Percentiles rank a stretch among this genome's conserved stretches.
These are phyloP conservation scores for Penicillium sp. DNA, from an alignment of 2,329 filamentous ascomycete species.

Conservation along the genomic window DNA sequence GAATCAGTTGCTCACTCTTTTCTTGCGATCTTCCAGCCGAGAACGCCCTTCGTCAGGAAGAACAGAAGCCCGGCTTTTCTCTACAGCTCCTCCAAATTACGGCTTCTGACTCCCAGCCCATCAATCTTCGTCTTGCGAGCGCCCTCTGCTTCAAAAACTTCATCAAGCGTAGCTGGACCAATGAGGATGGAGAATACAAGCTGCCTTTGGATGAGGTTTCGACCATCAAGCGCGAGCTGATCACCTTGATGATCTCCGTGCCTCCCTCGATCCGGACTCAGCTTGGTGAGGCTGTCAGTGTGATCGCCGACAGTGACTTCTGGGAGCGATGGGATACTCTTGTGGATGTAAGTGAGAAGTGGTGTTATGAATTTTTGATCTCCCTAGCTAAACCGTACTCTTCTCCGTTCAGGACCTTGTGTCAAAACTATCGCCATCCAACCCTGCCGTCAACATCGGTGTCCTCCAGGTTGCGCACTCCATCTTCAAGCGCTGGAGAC, in stretches of 20 bases:
- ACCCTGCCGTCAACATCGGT: slow-evolving; percentile 84
- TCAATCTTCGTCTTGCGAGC: slow-evolving; percentile 79
- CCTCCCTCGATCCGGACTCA: slow-evolving; percentile 87
- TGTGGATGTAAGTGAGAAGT: slow-evolving; percentile 63
- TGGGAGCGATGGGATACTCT: slow-evolving; percentile 96
- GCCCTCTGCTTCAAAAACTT: slow-evolving; percentile 99
- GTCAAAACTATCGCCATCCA: slow-evolving; percentile 76
- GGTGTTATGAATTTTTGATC: background rate
- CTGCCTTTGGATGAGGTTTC: slow-evolving; percentile 77
- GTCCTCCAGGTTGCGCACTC: slow-evolving; percentile 97
- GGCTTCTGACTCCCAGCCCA: slow-evolving; percentile 68
- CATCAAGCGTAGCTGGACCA: slow-evolving; percentile 90
- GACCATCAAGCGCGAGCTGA: slow-evolving; percentile 91
- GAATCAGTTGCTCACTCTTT: background rate
- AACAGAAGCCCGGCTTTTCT: slow-evolving; percentile 83
- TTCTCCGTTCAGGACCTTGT: slow-evolving; percentile 69
- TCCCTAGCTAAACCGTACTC: background rate
- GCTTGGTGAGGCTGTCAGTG: slow-evolving; percentile 92
- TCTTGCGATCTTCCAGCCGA: slow-evolving; percentile 62
- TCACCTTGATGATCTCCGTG: slow-evolving; percentile 93
- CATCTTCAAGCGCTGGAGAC: slow-evolving; percentile 94
- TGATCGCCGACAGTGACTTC: slow-evolving; percentile 97
- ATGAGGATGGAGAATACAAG: slow-evolving; percentile 93
- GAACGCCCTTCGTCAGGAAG: slow-evolving; percentile 72
- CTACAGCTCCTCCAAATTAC: slow-evolving; percentile 87